Evolutionary conservation across 2,329 filamentous ascomycete species (phyloP), one percentile per base, ranked within the genome.

Genomic region (Cercospora berteroae): DNA sequence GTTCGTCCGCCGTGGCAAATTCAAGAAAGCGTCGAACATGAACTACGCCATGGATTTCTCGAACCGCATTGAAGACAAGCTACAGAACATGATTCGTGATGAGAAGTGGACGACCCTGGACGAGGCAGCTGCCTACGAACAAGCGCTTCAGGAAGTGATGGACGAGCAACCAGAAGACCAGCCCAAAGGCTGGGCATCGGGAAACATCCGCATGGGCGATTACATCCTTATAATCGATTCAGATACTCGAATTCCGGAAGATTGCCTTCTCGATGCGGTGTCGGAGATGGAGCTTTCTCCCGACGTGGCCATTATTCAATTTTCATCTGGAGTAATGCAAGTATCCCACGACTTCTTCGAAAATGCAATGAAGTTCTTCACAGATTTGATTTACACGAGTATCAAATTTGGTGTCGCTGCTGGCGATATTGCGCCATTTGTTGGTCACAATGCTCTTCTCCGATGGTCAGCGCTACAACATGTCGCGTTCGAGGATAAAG

Each of bases 361-460:
- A 78, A 90, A 89, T 71, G 89, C 87, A 13, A 90, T 92, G 74
- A 91, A 90, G 1, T 93, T 90, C 81, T 93, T 93, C 80, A 93
- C 90, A 50, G 89, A 93, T 74, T 84, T 93, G 61, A 87, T 93
- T 72, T 94, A 93, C 80, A 89, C 87, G 0, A 86, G 89, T 36
- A 93, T 93, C 73, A 83, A 85, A 27, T 93, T 89, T 74, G 86
- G 88, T 20, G 89, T 92, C 29, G 86, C 87, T 6, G 89, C 87
- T 60, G 90, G 90, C 4, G 90, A 93, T 63, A 86, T 90, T 6
- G 88, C 90, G 0, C 90, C 89, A 0, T 93, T 93, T 72, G 90
- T 93, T 69, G 90, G 90, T 0, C 90, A 93, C 81, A 93, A 93
- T 74, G 60, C 90, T 1, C 87, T 93, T 67, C 81, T 93, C 13